Evolutionary conservation across 768 basidiomycete genomes (phyloP).

Genomic region (Myochromella boudieri): DNA sequence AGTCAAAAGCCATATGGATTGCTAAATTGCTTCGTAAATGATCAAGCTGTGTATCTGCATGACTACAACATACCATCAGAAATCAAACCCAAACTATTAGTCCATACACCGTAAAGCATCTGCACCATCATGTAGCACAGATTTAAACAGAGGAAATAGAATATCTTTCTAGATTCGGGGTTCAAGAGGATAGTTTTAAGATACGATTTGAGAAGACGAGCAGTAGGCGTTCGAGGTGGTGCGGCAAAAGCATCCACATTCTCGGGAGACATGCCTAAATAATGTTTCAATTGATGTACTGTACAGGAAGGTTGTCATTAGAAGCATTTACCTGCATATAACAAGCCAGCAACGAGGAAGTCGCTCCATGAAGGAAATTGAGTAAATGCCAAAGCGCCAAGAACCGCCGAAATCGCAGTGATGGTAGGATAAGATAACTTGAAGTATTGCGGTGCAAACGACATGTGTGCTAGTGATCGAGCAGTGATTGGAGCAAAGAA

Average conservation of each 20-base stretch:
- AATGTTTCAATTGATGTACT: background rate
- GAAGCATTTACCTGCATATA: conserved; percentile 60
- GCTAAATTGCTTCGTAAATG: conserved; percentile 47
- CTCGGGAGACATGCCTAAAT: conserved; percentile 52
- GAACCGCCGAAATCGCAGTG: conserved; percentile 44
- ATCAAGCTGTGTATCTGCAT: conserved; percentile 4
- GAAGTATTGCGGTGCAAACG: conserved; percentile 57
- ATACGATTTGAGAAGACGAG: conserved; percentile 63
- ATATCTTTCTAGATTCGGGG: conserved; percentile 91
- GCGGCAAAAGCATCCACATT: conserved; percentile 41
- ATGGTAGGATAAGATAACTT: conserved; percentile 57
- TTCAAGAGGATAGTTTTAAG: conserved; percentile 90
- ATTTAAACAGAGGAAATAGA: conserved; percentile 94
- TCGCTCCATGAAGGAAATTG: conserved; percentile 61
- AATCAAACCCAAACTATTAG: conserved; percentile 93
- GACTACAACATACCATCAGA: conserved; percentile 71
- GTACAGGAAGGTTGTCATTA: background rate
- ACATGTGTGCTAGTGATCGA: conserved; percentile 44
- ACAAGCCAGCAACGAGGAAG: conserved; percentile 49
- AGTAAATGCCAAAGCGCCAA: conserved; percentile 67
- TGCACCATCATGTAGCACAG: conserved; percentile 96
- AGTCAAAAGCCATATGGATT: conserved; percentile 99
- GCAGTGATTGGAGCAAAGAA: conserved; percentile 55
- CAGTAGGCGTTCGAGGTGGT: conserved; percentile 50
- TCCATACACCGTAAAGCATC: conserved; percentile 97